Evolutionary conservation across 2,329 filamentous ascomycete species (phyloP).

Genomic region (Xylaria sp.): DNA sequence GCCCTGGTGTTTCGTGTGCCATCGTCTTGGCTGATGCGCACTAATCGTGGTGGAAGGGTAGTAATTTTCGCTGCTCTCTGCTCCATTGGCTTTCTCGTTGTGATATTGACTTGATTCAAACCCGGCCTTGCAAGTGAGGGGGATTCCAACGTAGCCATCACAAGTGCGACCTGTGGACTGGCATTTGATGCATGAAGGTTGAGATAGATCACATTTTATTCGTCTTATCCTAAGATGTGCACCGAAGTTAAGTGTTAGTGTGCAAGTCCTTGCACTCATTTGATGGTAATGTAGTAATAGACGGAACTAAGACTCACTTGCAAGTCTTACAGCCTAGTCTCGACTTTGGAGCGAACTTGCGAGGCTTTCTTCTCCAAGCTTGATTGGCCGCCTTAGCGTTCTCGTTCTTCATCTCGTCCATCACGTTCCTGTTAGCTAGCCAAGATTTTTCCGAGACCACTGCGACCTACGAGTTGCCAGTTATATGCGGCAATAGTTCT

Average conservation of each 20-base stretch:
- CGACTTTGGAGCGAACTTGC: conserved; percentile 54
- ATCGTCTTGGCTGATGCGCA: conserved; percentile 16
- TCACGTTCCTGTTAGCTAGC: conserved; percentile 18
- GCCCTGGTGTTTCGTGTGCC: conserved; percentile 1
- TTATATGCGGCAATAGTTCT: conserved; percentile 1
- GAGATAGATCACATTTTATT: conserved; percentile 52
- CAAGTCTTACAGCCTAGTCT: conserved; percentile 54
- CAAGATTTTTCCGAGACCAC: conserved; percentile 4
- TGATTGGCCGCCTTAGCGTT: conserved; percentile 44
- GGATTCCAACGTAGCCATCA: conserved; percentile 46
- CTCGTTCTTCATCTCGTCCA: conserved; percentile 20
- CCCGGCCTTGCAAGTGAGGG: conserved; percentile 2
- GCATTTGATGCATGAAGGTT: conserved; percentile 52
- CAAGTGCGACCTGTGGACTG: conserved; percentile 52
- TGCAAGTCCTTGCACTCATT: conserved; percentile 25
- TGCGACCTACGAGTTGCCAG: conserved; percentile 1
- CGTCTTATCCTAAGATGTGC: conserved; percentile 49
- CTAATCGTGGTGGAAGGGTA: conserved; percentile 2
- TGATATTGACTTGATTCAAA: conserved; percentile 15
- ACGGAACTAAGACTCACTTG: conserved; percentile 49
- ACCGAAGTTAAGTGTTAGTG: conserved; percentile 31
- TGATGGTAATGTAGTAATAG: conserved; percentile 18
- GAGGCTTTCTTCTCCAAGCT: conserved; percentile 53
- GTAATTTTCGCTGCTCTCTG: conserved; percentile 11
- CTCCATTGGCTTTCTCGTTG: background rate